Base-by-base conservation (phyloP, 2,329 filamentous ascomycete genomes). In the Rugonectria rugulosa region DNA sequence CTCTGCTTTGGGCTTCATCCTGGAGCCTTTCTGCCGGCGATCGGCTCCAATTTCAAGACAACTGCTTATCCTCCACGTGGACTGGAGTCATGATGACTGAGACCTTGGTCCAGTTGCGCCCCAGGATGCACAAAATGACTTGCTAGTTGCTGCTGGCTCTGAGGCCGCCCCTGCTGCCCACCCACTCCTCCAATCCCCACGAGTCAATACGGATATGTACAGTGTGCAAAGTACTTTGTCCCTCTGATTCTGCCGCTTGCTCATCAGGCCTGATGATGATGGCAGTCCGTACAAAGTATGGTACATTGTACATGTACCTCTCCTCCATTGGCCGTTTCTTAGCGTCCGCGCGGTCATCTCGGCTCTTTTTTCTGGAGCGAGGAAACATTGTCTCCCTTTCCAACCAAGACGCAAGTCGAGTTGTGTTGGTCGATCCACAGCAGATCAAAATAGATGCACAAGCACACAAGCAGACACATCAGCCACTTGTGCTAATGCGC, bases 51-150 rank as follows among this genome's bases (percentile, higher is more conserved):
- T 56, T 48, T 49, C 38, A 54, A 50, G 37, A 46, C 51, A 55
- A 41, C 27, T 26, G 52, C 51, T 56, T 29, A 52, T 41, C 21
- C 56, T 58, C 65, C 65, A 66, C 60, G 61, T 67, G 64, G 51
- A 57, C 56, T 50, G 62, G 56, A 57, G 51, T 56, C 59, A 61
- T 47, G 32, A 41, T 31, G 46, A 49, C 55, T 48, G 49, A 63
- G 59, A 59, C 58, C 38, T 57, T 52, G 45, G 34, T 43, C 58
- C 62, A 62, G 53, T 61, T 54, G 46, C 31, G 50, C 34, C 47
- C 44, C 41, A 53, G 40, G 23, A 43, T 23, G 14, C 12, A 17
- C 38, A 43, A 21, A n/a, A 51, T 58, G 34, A 54, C 54, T 49
- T 52, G 40, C 23, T 17, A 54, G 52, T 49, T 52, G 40, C 23